Percentiles rank a stretch among this genome's conserved stretches.
These are phyloP conservation scores for Phaeotremella fagi DNA, from an alignment of 768 basidiomycete genomes.

Conservation along the genomic window DNA sequence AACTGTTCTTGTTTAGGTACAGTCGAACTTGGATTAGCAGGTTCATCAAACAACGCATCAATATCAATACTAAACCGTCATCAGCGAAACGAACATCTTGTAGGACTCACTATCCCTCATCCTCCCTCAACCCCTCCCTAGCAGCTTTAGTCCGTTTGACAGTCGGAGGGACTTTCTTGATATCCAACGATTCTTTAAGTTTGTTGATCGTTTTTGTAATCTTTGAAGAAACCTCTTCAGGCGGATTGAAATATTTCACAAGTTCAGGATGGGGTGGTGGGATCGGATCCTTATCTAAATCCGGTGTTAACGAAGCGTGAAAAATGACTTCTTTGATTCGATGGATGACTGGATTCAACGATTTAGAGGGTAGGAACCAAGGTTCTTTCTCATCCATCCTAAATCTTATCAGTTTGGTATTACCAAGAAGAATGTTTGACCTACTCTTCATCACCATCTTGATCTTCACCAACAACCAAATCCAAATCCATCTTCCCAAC, in stretches of 20 bases:
- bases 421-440: background rate
- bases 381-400: constrained; percentile 38
- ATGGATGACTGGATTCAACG: constrained; percentile 86
- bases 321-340: constrained; percentile 89
- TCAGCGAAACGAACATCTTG: background rate
- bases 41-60: constrained; percentile 52
- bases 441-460: constrained; percentile 48
- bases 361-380: constrained; percentile 73
- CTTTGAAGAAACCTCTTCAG: constrained; percentile 62
- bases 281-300: constrained; percentile 68
- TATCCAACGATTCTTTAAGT: constrained; percentile 64
- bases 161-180: constrained; percentile 72
- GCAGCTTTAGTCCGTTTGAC: constrained; percentile 48
- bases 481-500: constrained; percentile 88
- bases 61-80: constrained; percentile 35
- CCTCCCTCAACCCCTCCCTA: constrained; percentile 50
- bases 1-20: too few relatives aligned
- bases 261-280: constrained; percentile 82
- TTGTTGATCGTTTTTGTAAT: constrained; percentile 58
- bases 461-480: constrained; percentile 57
- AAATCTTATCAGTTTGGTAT: background rate
- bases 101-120: constrained; percentile 41
- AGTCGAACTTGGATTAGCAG: constrained; percentile 50
- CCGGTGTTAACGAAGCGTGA: constrained; percentile 72
- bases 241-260: constrained; percentile 76